A percentile compares a stretch with the other conserved stretches of the same genome.
Evolutionary conservation across 768 basidiomycete species (phyloP).

Genomic region (Suillus fuscotomentosus): DNA sequence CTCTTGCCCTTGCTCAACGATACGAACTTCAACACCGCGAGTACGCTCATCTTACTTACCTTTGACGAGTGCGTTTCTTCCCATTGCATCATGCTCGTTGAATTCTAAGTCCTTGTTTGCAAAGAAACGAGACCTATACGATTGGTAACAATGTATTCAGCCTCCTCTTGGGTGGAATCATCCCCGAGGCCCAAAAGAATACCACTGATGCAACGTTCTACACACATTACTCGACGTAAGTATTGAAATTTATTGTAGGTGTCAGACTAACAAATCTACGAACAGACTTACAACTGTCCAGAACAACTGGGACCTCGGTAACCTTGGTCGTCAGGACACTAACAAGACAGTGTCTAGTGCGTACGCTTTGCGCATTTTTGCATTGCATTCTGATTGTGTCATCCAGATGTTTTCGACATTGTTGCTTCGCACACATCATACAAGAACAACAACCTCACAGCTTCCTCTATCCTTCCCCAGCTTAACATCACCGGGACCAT

Average conservation of each 20-base stretch:
- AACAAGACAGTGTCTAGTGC: slow-evolving; percentile 38
- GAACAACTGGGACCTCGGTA: slow-evolving; percentile 61
- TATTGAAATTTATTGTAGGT: neutral
- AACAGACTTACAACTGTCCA: slow-evolving; percentile 49
- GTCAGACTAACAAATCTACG: neutral
- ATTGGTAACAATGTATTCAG: slow-evolving; percentile 48
- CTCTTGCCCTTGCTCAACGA: slow-evolving; percentile 50
- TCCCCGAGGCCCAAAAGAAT: slow-evolving; percentile 41
- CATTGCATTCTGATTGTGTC: neutral
- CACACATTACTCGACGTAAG: slow-evolving; percentile 54
- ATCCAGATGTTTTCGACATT: slow-evolving; percentile 48
- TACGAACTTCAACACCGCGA: slow-evolving; percentile 49
- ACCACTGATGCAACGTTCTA: slow-evolving; percentile 55
- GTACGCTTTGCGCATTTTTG: neutral
- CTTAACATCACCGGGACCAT: slow-evolving; percentile 41
- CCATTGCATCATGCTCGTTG: neutral
- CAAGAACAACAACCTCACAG: slow-evolving; percentile 35
- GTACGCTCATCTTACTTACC: slow-evolving; percentile 57
- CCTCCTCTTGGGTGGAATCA: slow-evolving; percentile 43
- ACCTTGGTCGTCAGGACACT: slow-evolving; percentile 57
- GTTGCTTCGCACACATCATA: slow-evolving; percentile 49
- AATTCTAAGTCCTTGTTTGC: neutral
- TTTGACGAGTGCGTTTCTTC: slow-evolving; percentile 56
- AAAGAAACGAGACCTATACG: slow-evolving; percentile 28
- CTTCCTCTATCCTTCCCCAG: slow-evolving; percentile 27